Base-by-base conservation (phyloP, 768 basidiomycete species). In the Scleroderma bovista region DNA sequence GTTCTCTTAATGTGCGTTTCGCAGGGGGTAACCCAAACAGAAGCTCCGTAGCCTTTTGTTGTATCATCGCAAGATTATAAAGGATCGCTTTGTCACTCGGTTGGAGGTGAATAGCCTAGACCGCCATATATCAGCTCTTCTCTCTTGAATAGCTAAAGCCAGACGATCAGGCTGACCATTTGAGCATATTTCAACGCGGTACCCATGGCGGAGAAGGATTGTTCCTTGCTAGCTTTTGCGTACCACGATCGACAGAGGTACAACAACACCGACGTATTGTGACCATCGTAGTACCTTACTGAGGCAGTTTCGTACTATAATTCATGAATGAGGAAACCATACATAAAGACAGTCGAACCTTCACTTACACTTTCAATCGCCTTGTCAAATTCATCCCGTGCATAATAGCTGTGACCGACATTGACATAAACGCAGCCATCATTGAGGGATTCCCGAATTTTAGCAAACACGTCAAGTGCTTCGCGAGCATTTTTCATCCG, bases 61-160 rank as follows among this genome's bases (percentile, higher is more conserved):
- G 86, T 31, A 98, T 93, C 88, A 99, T 94, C 48, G 95, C 94
- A 59, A 97, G 90, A 66, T 99, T 98, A 70, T 94, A 98, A 38
- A 92, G 53, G 45, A 87, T 83, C 3, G 92, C 88, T 62, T 94
- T 93, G 71, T 99, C 96, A 48, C 75, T 78, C 0, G 93, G 93
- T 56, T 87, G 83, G 6, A 93, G 68, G 55, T 90, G 86, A 15
- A 88, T 73, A 1, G 94, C 93, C 94, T 97, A n/a, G n/a, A n/a
- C n/a, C n/a, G 55, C 1, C 22, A 43, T 29, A 15, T 22, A 32
- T 46, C 13, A 15, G 7, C 16, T 26, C 16, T 16, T 6, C 23
- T 43, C 13, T 43, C 24, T 26, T n/a, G 16, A 7, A 34, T 32
- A 24, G n/a, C 24, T 16, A 29, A 10, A 13, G 16, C 24, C 22